These are phyloP conservation scores for Tephrocybe sp. DNA, from an alignment of 768 basidiomycete species.

Conservation along the genomic window DNA sequence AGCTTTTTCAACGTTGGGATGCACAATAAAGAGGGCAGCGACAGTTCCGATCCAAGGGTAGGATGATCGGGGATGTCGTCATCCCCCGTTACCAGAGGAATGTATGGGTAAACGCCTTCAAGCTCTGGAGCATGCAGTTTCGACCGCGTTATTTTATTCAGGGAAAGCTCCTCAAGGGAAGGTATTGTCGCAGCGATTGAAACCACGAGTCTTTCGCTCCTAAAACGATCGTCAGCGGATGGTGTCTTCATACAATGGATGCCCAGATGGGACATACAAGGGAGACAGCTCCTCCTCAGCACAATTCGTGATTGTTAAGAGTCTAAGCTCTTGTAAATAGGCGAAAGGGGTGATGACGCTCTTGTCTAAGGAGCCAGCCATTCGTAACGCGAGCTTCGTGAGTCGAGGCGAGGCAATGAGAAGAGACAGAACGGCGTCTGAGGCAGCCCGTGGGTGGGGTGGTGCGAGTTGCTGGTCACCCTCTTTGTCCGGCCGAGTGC, in stretches of 20 bases:
- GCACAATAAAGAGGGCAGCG: slow-evolving; percentile 62
- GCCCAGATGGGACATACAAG: slow-evolving; percentile 36
- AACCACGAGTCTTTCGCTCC: slow-evolving; percentile 70
- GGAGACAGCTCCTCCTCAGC: slow-evolving; percentile 39
- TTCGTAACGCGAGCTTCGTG: slow-evolving; percentile 41
- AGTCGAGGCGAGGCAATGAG: slow-evolving; percentile 50
- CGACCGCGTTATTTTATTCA: slow-evolving; percentile 67
- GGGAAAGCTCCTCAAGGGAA: slow-evolving; percentile 50
- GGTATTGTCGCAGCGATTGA: slow-evolving; percentile 62
- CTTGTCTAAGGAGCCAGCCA: slow-evolving; percentile 49
- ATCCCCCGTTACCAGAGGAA: slow-evolving; percentile 64
- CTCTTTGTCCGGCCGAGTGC: slow-evolving; percentile 24
- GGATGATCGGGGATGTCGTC: slow-evolving; percentile 56
- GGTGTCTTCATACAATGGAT: slow-evolving; percentile 1
- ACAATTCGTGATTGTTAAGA: slow-evolving; percentile 47
- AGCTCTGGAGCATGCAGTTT: slow-evolving; percentile 62
- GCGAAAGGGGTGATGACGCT: slow-evolving; percentile 48
- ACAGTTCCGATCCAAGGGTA: slow-evolving; percentile 52
- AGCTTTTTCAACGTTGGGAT: slow-evolving; percentile 61
- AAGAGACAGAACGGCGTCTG: slow-evolving; percentile 49
- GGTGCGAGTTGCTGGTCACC: slow-evolving; percentile 12
- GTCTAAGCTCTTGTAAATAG: slow-evolving; percentile 38
- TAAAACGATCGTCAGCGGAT: slow-evolving; percentile 21
- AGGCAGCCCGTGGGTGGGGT: slow-evolving; percentile 28
- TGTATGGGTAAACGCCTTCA: slow-evolving; percentile 47